Percentiles rank a stretch among this genome's conserved stretches.
Evolutionary conservation across 345 rosid genomes (phyloP).

Genomic region (Jatropha curcas): DNA sequence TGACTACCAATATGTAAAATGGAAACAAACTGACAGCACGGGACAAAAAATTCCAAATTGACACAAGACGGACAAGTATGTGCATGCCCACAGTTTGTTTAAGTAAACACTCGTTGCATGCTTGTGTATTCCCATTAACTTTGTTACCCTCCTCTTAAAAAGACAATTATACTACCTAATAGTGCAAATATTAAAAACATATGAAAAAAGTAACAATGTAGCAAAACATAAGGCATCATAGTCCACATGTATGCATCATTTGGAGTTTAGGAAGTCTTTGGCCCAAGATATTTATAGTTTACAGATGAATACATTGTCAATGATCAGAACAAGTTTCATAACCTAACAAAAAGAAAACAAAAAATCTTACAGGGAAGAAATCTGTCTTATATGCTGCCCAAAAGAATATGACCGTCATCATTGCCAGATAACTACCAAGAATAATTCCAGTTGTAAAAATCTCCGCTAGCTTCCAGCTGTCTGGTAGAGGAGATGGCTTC

Average conservation of each 20-base stretch:
- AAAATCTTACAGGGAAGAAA: conserved; percentile 77
- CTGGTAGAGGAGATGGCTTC: conserved; percentile 97
- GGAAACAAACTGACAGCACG: neutral
- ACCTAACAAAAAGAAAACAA: conserved; percentile 1
- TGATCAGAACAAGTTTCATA: conserved; percentile 1
- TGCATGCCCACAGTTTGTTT: neutral
- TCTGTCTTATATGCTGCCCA: conserved; percentile 94
- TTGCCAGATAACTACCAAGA: conserved; percentile 93
- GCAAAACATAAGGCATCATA: no score
- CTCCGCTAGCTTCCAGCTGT: conserved; percentile 98
- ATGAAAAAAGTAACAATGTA: no score
- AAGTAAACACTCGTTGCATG: neutral
- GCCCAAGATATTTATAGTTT: neutral
- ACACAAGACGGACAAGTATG: neutral
- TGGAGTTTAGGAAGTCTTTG: neutral
- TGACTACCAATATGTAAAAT: neutral
- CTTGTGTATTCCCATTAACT: neutral
- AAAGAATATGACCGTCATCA: conserved; percentile 98
- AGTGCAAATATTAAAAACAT: no score
- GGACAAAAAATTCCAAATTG: neutral
- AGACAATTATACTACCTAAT: no score
- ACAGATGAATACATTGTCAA: conserved; percentile 5
- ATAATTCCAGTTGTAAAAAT: conserved; percentile 87
- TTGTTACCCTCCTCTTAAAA: neutral
- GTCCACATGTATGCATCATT: no score